Conservation (phyloP, 176 grass and related monocot species). For the Juncus inflexus region DNA sequence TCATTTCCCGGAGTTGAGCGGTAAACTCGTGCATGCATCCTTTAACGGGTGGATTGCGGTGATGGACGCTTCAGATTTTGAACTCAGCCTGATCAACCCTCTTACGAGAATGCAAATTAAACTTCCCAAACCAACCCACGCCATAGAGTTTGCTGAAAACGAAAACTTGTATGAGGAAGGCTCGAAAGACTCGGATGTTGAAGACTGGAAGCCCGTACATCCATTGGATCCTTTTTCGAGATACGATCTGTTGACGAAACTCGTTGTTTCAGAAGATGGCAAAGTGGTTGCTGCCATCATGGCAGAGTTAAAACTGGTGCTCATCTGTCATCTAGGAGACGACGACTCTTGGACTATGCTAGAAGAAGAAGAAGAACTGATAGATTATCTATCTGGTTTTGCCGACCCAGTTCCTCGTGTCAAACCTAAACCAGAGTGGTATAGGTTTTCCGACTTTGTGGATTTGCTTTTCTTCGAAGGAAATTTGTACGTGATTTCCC, state of each 20-base stretch:
- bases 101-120: neutral
- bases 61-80: neutral
- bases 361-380: no score
- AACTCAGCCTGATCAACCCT: neutral
- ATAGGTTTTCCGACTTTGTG: neutral
- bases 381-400: no score
- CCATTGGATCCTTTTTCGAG: neutral
- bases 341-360: constrained; percentile 8
- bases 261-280: neutral
- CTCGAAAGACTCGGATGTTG: no score
- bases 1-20: neutral
- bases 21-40: neutral
- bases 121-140: neutral
- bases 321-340: constrained; percentile 2
- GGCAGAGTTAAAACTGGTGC: neutral
- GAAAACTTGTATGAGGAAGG: no score
- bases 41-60: neutral
- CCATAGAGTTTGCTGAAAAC: neutral
- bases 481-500: neutral
- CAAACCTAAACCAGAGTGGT: no score
- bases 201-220: no score
- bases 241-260: neutral
- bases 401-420: no score
- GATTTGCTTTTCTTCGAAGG: constrained; percentile 4
- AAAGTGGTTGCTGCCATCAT: constrained; percentile 1